Evolutionary conservation across 352 stramenopile genomes (phyloP), one percentile per base, ranked within the genome.

Genomic region (Lagenidium sp.): DNA sequence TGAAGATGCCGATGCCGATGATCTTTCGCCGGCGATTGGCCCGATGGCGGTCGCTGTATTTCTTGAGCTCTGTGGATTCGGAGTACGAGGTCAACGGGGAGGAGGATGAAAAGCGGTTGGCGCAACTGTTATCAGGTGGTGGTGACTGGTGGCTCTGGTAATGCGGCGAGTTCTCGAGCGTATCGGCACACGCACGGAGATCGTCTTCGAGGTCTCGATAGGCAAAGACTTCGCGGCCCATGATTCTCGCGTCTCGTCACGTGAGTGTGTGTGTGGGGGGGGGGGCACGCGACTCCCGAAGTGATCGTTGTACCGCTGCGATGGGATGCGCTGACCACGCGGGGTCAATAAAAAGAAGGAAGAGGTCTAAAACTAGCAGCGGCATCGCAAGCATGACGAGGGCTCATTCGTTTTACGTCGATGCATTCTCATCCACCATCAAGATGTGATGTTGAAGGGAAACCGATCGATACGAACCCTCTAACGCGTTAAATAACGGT

Each of bases 131-230:
- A 16, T n/a, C 25, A 19, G 37, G 21, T 6, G 51, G 51, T 28
- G 53, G 53, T 31, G 53, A 61, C 19, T 24, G n/a, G 46, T 61
- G 53, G 16, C 21, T 44, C 41, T 40, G 20, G 40, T 61, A 61
- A n/a, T 41, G 13, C 6, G 42, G 35, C 25, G 37, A 34, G 19
- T 30, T 19, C 20, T 34, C 37, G 30, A 41, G 13, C 19, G 50
- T 46, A 18, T 44, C 28, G 4, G 44, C 19, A 39, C 54, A 55
- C 13, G 34, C 6, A 24, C 45, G 41, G 29, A 55, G 53, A 24
- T 61, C 53, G 23, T 61, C 53, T 36, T 61, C 53, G 5, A 55
- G 39, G 21, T 61, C 53, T 6, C 53, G 53, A 35, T 54, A 61
- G 21, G 53, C 53, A 38, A 36, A 61, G 21, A 37, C 29, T n/a